These are phyloP conservation scores for Aspergillus haitiensis DNA, from an alignment of 495 filamentous ascomycete genomes.

Conservation along the genomic window DNA sequence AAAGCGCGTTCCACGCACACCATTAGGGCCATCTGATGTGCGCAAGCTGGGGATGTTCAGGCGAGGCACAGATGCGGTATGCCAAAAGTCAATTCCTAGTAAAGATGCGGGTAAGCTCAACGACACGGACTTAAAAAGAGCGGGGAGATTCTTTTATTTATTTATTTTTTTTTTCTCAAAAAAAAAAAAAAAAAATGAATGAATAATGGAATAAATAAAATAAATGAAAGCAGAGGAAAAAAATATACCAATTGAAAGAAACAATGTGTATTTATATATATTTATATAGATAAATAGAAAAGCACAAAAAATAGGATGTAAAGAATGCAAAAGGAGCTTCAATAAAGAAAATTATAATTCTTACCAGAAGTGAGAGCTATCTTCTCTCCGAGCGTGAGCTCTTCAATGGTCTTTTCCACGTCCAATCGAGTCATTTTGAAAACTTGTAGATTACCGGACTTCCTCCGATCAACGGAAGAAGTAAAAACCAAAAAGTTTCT, in stretches of 20 bases:
- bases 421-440: constrained; percentile 57
- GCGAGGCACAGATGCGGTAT: constrained; percentile 65
- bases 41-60: constrained; percentile 69
- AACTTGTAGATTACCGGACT: constrained; percentile 3
- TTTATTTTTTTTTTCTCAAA: neutral
- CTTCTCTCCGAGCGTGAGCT: constrained; percentile 64
- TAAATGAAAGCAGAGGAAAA: too few relatives aligned
- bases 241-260: too few relatives aligned
- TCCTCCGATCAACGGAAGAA: constrained; percentile 13
- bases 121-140: neutral
- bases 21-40: constrained; percentile 74
- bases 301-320: too few relatives aligned
- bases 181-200: too few relatives aligned
- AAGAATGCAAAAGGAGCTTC: too few relatives aligned
- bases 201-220: too few relatives aligned
- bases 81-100: constrained; percentile 73
- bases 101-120: neutral
- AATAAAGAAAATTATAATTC: constrained; percentile 4
- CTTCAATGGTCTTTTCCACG: constrained; percentile 60
- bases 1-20: constrained; percentile 70
- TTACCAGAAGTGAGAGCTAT: constrained; percentile 60
- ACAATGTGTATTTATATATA: too few relatives aligned
- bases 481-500: constrained; percentile 4
- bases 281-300: too few relatives aligned
- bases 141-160: too few relatives aligned